A percentile compares a stretch with the other conserved stretches of the same genome.
Evolutionary conservation across 805 yeast genomes (phyloP).

Genomic region (Wickerhamiella galacta): DNA sequence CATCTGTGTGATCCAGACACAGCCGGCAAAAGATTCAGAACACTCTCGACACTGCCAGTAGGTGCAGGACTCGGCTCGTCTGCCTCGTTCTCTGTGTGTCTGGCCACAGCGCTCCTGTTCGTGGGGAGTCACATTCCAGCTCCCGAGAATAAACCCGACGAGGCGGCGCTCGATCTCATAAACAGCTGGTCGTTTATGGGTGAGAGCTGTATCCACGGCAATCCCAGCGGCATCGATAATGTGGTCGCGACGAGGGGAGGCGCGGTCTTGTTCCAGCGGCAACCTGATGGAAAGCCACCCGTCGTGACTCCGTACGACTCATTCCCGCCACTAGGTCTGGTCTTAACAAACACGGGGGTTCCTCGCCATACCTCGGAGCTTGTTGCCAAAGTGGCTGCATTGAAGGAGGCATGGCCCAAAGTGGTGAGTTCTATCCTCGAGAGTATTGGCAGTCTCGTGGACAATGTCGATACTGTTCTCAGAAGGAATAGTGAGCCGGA

Average conservation of each 20-base stretch:
- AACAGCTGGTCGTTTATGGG: conserved; percentile 85
- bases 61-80: conserved; percentile 97
- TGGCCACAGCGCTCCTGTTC: conserved; percentile 50
- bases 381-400: conserved; percentile 55
- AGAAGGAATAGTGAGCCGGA: conserved; percentile 28
- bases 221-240: conserved; percentile 92
- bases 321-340: conserved; percentile 56
- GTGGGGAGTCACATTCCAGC: conserved; percentile 37
- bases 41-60: conserved; percentile 74
- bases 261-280: conserved; percentile 79
- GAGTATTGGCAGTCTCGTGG: conserved; percentile 59
- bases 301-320: conserved; percentile 51
- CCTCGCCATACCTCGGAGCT: conserved; percentile 76
- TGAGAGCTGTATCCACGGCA: conserved; percentile 90
- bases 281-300: conserved; percentile 21
- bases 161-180: conserved; percentile 28
- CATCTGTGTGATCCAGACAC: conserved; percentile 33
- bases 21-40: conserved; percentile 41
- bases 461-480: conserved; percentile 55
- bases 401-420: conserved; percentile 36
- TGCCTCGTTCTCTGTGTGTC: conserved; percentile 74
- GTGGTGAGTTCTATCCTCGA: conserved; percentile 44
- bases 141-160: conserved; percentile 20
- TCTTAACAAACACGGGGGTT: conserved; percentile 72
- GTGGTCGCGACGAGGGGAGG: conserved; percentile 94